A percentile compares a stretch with the other conserved stretches of the same genome.
These are phyloP conservation scores for Arxiozyma bovina DNA, from an alignment of 1,139 yeast genomes.

Conservation along the genomic window DNA sequence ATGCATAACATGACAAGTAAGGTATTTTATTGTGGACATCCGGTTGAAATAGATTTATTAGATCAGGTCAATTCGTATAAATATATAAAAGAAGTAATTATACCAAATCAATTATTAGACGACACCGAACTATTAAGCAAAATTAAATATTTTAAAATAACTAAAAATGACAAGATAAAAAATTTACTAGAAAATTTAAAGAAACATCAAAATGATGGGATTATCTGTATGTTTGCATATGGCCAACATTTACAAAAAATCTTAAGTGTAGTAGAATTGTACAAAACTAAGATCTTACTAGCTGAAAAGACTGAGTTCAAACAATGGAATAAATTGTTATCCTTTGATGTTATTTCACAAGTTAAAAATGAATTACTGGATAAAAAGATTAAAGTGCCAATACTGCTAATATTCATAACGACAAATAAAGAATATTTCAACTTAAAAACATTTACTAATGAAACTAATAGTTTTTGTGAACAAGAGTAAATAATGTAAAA, in stretches of 20 bases:
- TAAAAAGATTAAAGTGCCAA: slow-evolving; percentile 21
- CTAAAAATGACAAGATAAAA: slow-evolving; percentile 18
- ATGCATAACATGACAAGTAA: background rate
- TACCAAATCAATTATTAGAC: slow-evolving; percentile 5
- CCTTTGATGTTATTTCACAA: slow-evolving; percentile 16
- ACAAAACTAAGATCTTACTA: slow-evolving; percentile 12
- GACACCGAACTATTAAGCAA: background rate
- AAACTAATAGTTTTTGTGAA: slow-evolving; percentile 13
- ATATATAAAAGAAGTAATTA: slow-evolving; percentile 8
- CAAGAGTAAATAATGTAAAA: slow-evolving; percentile 5
- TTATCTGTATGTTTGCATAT: slow-evolving; percentile 18
- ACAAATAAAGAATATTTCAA: background rate
- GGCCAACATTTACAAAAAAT: slow-evolving; percentile 26
- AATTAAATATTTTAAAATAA: slow-evolving; percentile 7
- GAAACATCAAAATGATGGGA: background rate
- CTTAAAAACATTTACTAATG: slow-evolving; percentile 5
- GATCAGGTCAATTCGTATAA: slow-evolving; percentile 7
- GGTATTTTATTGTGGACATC: slow-evolving; percentile 6
- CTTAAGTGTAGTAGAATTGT: slow-evolving; percentile 22
- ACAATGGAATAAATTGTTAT: slow-evolving; percentile 22
- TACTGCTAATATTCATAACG: slow-evolving; percentile 14
- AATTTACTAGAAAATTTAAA: slow-evolving; percentile 10
- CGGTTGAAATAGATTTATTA: slow-evolving; percentile 8
- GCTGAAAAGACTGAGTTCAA: slow-evolving; percentile 1
- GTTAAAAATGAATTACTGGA: slow-evolving; percentile 26